Evolutionary conservation across 192 early-diverging fungal genomes (phyloP).

Genomic region (Cetraspora pellucida): DNA sequence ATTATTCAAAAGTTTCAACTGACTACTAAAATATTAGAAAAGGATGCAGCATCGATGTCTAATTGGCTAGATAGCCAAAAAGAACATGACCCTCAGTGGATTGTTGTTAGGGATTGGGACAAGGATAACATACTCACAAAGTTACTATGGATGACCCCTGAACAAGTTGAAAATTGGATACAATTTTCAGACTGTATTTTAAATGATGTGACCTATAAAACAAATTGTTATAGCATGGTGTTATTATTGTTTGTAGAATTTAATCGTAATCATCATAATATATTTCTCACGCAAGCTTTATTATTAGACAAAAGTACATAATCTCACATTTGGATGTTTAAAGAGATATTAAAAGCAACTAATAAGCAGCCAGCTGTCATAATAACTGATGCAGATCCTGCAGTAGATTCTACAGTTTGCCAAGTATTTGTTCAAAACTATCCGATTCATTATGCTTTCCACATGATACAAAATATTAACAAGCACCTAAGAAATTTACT

Average conservation of each 20-base stretch:
- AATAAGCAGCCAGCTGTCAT: too few species aligned
- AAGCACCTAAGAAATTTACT: too few species aligned
- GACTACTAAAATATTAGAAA: background rate
- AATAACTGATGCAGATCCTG: too few species aligned
- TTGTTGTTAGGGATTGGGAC: background rate
- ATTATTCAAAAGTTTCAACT: background rate
- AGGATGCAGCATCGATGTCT: background rate
- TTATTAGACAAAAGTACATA: background rate
- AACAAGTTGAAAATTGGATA: background rate
- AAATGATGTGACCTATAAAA: slow-evolving; percentile 8
- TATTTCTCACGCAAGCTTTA: background rate
- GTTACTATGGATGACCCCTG: background rate
- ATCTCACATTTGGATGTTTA: background rate
- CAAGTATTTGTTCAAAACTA: too few species aligned
- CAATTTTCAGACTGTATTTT: background rate
- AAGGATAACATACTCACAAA: background rate
- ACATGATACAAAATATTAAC: too few species aligned
- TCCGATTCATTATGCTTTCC: too few species aligned
- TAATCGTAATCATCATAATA: background rate
- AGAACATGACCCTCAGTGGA: background rate
- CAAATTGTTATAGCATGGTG: background rate
- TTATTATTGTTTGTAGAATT: background rate
- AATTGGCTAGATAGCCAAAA: background rate
- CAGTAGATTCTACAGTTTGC: too few species aligned
- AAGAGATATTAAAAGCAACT: background rate